Evolutionary conservation across 768 basidiomycete genomes (phyloP).

Genomic region (Amanita muscaria): DNA sequence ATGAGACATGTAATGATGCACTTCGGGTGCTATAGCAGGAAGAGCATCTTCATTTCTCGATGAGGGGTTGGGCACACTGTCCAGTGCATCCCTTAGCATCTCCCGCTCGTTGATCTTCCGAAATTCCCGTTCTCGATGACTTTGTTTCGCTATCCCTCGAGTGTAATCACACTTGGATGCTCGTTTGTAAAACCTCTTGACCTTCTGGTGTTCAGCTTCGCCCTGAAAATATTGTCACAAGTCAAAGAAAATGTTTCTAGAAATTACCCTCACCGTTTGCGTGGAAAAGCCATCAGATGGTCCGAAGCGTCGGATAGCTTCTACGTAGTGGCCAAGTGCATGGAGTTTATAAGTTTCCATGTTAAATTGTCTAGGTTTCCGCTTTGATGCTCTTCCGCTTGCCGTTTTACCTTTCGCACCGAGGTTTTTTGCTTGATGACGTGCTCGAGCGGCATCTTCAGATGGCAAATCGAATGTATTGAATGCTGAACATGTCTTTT

Average conservation of each 20-base stretch:
- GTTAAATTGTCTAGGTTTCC: slow-evolving; percentile 11
- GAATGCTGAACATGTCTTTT: slow-evolving; percentile 12
- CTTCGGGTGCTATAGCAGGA: neutral
- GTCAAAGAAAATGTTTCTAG: neutral
- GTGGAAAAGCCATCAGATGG: slow-evolving; percentile 26
- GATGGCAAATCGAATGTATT: slow-evolving; percentile 17
- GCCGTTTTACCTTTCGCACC: neutral
- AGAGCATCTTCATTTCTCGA: neutral
- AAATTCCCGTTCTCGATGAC: neutral
- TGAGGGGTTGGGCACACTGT: neutral
- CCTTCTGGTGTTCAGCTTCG: slow-evolving; percentile 26
- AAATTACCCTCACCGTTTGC: slow-evolving; percentile 16
- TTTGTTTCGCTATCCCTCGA: slow-evolving; percentile 10
- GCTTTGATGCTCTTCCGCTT: slow-evolving; percentile 7
- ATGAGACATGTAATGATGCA: slow-evolving; percentile 18
- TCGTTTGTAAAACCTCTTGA: slow-evolving; percentile 25
- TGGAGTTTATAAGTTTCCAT: slow-evolving; percentile 23
- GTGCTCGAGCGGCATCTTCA: slow-evolving; percentile 16
- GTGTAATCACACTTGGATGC: slow-evolving; percentile 22
- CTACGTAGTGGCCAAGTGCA: slow-evolving; percentile 19
- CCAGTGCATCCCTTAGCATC: neutral
- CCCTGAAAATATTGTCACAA: slow-evolving; percentile 18
- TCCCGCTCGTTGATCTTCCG: neutral
- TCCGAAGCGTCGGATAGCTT: slow-evolving; percentile 16
- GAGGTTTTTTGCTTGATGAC: slow-evolving; percentile 12